A percentile compares a stretch with the other conserved stretches of the same genome.
phyloP scores from a whole-genome alignment of 345 rosid genomes.

The Fremontodendron californicum region DNA sequence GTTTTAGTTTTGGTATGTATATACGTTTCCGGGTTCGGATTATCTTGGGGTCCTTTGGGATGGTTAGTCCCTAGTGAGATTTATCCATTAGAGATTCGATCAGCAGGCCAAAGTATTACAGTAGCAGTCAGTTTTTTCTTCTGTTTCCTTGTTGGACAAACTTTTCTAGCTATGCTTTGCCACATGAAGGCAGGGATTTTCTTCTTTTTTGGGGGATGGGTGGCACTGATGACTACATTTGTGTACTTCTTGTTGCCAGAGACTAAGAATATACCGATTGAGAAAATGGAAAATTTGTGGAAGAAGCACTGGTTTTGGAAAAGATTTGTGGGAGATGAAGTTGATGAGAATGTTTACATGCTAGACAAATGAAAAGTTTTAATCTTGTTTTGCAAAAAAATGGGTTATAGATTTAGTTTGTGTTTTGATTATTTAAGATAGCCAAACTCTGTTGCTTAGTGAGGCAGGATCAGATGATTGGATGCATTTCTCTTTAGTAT shows the following conservation, averaged over 20 bases:
- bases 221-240: conserved; percentile 45
- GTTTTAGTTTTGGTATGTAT: conserved; percentile 40
- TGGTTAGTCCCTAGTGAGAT: conserved; percentile 70
- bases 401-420: not conserved
- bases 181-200: conserved; percentile 53
- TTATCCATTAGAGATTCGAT: conserved; percentile 46
- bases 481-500: not conserved
- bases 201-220: conserved; percentile 55
- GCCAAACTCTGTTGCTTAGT: not conserved
- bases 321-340: conserved; percentile 18
- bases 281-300: conserved; percentile 53
- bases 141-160: conserved; percentile 49
- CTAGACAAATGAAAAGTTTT: not conserved
- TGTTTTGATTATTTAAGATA: not conserved
- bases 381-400: not conserved
- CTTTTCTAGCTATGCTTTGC: conserved; percentile 50
- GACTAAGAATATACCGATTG: conserved; percentile 53
- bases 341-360: not conserved
- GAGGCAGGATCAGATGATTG: not conserved
- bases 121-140: conserved; percentile 48
- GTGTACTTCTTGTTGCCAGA: conserved; percentile 47
- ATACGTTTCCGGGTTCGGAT: conserved; percentile 50
- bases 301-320: conserved; percentile 49
- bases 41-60: conserved; percentile 72
- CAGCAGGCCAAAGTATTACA: conserved; percentile 51